Conservation (phyloP, 2,329 filamentous ascomycete species). For the Colletotrichum musae region DNA sequence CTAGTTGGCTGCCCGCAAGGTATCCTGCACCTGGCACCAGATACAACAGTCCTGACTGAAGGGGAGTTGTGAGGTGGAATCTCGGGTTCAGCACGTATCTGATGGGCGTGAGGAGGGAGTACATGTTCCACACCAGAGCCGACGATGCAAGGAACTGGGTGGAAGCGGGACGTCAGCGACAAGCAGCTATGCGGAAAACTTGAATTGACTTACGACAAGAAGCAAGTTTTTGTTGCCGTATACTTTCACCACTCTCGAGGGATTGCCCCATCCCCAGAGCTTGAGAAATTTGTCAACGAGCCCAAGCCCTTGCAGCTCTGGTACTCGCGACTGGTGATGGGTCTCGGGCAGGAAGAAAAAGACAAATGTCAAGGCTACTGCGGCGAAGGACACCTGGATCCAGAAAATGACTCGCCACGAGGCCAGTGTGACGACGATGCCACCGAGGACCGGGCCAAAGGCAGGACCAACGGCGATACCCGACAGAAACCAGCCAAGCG, state of each 20-base stretch:
- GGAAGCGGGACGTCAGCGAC: background rate
- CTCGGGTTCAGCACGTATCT: conserved; percentile 82
- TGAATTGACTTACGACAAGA: conserved; percentile 55
- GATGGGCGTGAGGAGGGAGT: conserved; percentile 73
- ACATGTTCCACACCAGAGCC: conserved; percentile 82
- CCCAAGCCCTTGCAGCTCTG: conserved; percentile 71
- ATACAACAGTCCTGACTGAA: conserved; percentile 81
- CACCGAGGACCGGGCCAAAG: conserved; percentile 79
- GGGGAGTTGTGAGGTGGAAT: conserved; percentile 76
- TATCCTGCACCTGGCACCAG: conserved; percentile 81
- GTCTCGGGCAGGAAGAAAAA: conserved; percentile 81
- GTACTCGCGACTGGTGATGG: conserved; percentile 73
- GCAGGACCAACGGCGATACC: conserved; percentile 81
- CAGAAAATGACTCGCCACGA: conserved; percentile 85
- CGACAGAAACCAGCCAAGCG: conserved; percentile 80
- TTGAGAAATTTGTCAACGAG: conserved; percentile 63
- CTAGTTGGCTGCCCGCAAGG: conserved; percentile 77
- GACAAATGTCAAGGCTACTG: conserved; percentile 72
- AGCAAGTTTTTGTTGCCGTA: conserved; percentile 80
- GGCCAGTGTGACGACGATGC: conserved; percentile 81
- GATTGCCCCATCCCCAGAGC: conserved; percentile 76
- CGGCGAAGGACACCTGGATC: conserved; percentile 80
- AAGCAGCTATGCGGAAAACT: background rate
- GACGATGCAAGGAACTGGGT: conserved; percentile 65
- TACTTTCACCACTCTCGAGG: conserved; percentile 72